A percentile compares a stretch with the other conserved stretches of the same genome.
phyloP scores from a whole-genome alignment of 805 yeast species.

The Scheffersomyces amazonensis region DNA sequence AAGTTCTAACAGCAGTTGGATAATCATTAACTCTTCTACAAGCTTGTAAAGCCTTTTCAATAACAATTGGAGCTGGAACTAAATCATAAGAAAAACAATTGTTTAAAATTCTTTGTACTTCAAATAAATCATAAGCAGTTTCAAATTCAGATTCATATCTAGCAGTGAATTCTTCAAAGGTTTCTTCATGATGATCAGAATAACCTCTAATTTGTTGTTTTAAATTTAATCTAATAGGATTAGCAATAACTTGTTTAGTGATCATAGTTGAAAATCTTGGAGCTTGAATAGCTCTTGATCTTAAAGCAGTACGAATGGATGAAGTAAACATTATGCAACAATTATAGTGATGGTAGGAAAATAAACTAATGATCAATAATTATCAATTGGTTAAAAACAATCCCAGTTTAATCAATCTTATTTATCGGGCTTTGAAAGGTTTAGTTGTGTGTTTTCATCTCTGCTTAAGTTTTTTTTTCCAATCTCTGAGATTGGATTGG shows the following conservation, averaged over 20 bases:
- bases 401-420: no score
- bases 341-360: no score
- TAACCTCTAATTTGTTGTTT: constrained; percentile 55
- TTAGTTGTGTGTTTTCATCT: no score
- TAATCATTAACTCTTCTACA: constrained; percentile 98
- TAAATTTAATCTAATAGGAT: not conserved
- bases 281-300: constrained; percentile 28
- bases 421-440: no score
- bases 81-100: constrained; percentile 97
- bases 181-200: constrained; percentile 81
- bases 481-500: not conserved
- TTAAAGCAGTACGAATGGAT: constrained; percentile 41
- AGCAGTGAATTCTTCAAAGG: constrained; percentile 90
- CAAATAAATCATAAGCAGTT: constrained; percentile 44
- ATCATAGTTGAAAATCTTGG: constrained; percentile 23
- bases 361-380: no score
- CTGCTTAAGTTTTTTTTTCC: not conserved
- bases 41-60: constrained; percentile 94
- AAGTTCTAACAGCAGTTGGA: constrained; percentile 98
- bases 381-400: no score
- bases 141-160: constrained; percentile 96
- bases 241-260: constrained; percentile 2
- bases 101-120: constrained; percentile 83
- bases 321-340: constrained; percentile 41
- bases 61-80: constrained; percentile 96